Percentiles rank a stretch among this genome's conserved stretches.
These are phyloP conservation scores for Citeromyces matritensis DNA, from an alignment of 805 yeast genomes.

Conservation along the genomic window DNA sequence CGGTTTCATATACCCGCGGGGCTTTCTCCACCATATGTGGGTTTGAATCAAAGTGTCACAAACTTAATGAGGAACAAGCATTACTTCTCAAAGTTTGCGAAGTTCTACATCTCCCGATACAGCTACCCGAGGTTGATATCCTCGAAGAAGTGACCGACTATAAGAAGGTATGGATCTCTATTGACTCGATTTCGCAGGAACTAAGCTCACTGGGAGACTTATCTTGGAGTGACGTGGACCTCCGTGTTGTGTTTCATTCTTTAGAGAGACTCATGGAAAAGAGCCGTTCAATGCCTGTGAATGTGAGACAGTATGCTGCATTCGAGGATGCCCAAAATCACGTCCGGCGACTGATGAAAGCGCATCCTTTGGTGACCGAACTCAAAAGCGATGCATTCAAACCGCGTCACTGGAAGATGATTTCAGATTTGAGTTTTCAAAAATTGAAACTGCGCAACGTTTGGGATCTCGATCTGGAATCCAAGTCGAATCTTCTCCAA, in stretches of 20 bases:
- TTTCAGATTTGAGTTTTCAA: slow-evolving; percentile 15
- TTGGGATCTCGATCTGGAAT: slow-evolving; percentile 34
- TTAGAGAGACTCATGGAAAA: slow-evolving; percentile 33
- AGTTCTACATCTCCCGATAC: slow-evolving; percentile 17
- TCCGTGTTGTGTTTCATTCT: slow-evolving; percentile 24
- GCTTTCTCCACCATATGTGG: slow-evolving; percentile 24
- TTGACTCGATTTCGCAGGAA: slow-evolving; percentile 37
- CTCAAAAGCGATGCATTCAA: slow-evolving; percentile 43
- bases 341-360: slow-evolving; percentile 23
- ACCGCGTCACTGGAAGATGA: slow-evolving; percentile 50
- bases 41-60: slow-evolving; percentile 8
- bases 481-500: slow-evolving; percentile 29
- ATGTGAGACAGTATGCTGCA: slow-evolving; percentile 53
- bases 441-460: slow-evolving; percentile 40
- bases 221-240: slow-evolving; percentile 34
- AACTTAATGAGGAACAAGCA: slow-evolving; percentile 5
- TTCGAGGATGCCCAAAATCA: slow-evolving; percentile 38
- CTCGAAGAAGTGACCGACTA: slow-evolving; percentile 39
- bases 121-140: slow-evolving; percentile 14
- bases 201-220: slow-evolving; percentile 17
- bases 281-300: slow-evolving; percentile 37
- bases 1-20: slow-evolving; percentile 16
- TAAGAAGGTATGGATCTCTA: slow-evolving; percentile 46
- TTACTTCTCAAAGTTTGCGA: slow-evolving; percentile 16
- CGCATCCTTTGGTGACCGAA: slow-evolving; percentile 22